Base-by-base conservation (phyloP, 106 monocot species). In the Xerophyta viscosa region DNA sequence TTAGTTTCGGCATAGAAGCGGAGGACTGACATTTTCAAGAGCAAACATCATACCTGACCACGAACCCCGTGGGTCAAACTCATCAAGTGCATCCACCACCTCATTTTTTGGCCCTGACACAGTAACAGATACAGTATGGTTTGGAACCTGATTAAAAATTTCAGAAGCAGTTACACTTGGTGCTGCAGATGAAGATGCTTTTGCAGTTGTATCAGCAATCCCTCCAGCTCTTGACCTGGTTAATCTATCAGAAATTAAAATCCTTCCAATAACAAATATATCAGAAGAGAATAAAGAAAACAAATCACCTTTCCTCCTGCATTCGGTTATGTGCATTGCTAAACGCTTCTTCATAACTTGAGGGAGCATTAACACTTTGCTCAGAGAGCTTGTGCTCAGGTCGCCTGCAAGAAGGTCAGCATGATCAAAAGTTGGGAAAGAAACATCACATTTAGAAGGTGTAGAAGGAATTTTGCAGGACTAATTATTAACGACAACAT, bases 21-120 rank as follows among this genome's bases (percentile, higher is more conserved):
- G n/a, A n/a, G n/a, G n/a, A n/a, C n/a, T n/a, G n/a, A n/a, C n/a
- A n/a, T 14, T 13, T 13, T 18, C 20, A 7, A 46, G 1, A 46
- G 46, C 18, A 46, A 46, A 46, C 15, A 39, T 39, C 39, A 39
- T 77, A 93, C 87, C 88, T 88, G 75, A 41, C 6, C 50, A 45
- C 15, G 63, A 68, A 54, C 84, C 68, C 48, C 94, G 88, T 30
- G 94, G 94, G 76, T 96, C 88, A 71, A 96, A 88, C 48, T 96
- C 94, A 66, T 96, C 84, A 76, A 96, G 85, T 47, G 54, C 58
- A 27, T 75, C n/a, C n/a, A n/a, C 62, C 25, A 11, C 27, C 25
- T 70, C 70, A 7, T 46, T 57, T 20, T 46, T 56, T 57, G 69
- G 7, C 31, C 51, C 10, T 46, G 54, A 57, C 27, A 24, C 20